Evolutionary conservation across 345 rosid genomes (phyloP), one percentile per base, ranked within the genome.

Genomic region (Salix arbutifolia): DNA sequence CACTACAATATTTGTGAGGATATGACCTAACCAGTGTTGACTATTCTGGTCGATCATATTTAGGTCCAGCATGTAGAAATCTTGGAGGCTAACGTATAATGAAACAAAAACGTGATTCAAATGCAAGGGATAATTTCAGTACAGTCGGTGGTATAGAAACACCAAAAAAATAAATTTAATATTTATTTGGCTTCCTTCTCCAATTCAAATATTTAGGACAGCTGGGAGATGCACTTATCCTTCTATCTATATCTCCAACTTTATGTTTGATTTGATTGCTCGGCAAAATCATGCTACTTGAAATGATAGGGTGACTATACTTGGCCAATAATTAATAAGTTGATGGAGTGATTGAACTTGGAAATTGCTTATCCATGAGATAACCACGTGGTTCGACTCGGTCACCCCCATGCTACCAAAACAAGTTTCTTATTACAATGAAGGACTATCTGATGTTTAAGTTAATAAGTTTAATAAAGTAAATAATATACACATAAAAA

Each of bases 331-430:
- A 0, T 10, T 40, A 40, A 6, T 40, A 3, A 40, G 44, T 10
- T 0, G 12, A 40, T 40, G 3, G 1, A 3, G 1, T 10, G 13
- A 40, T 11, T 10, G 11, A 5, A 40, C 13, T 40, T 40, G 3
- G 12, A 40, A 10, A 40, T 0, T 11, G 11, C 13, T 40, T 2
- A 9, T 4, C 4, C 35, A 16, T 17, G 2, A 48, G 21, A 48
- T 4, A 0, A 5, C 0, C 0, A 0, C 2, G 53, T 48, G 53
- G 5, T 1, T 48, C 0, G 21, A 48, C 21, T 14, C 5, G 21
- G 18, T 3, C 2, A 6, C 17, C 7, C 21, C 21, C 16, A 0
- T 16, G 0, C 5, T 48, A 1, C 0, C 5, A 0, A 48, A 48
- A 48, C 21, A 48, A 5, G 21, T 16, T 1, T 5, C 0, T 1